Percentiles rank a stretch among this genome's conserved stretches.
Conservation (phyloP, 129 eudicot genomes). For the Glebionis coronaria region DNA sequence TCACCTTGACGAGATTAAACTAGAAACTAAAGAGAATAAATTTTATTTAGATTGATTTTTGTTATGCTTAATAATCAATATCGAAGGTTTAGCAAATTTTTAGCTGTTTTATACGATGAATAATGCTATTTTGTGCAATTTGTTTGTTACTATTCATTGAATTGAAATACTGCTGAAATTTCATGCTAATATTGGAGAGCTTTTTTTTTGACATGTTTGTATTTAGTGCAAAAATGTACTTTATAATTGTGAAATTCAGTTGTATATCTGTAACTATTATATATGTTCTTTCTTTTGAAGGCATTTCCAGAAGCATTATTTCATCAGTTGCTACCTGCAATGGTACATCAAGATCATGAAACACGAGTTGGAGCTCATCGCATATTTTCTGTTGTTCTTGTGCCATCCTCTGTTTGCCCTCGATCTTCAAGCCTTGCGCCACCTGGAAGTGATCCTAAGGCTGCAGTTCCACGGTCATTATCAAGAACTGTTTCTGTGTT, state of each 20-base stretch:
- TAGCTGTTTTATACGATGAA: no score
- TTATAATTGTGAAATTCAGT: background rate
- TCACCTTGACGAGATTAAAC: no score
- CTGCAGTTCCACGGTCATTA: constrained; percentile 59
- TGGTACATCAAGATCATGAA: constrained; percentile 90
- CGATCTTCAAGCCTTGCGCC: constrained; percentile 31
- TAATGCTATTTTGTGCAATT: no score
- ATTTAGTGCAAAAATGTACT: no score
- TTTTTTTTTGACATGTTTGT: no score
- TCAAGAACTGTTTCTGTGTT: constrained; percentile 95
- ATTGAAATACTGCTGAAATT: no score
- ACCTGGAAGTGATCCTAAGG: constrained; percentile 31
- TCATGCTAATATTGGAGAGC: no score
- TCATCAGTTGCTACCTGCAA: constrained; percentile 91
- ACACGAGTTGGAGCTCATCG: constrained; percentile 92
- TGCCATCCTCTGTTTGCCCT: constrained; percentile 88
- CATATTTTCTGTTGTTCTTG: constrained; percentile 92
- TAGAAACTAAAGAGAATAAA: no score
- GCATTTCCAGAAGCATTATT: constrained; percentile 96
- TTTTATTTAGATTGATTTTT: no score
- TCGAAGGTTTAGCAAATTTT: no score
- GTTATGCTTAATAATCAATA: no score
- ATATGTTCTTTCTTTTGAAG: constrained; percentile 26
- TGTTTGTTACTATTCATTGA: no score
- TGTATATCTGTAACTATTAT: constrained; percentile 3